Evolutionary conservation across 192 early-diverging fungal species (phyloP), one percentile per base, ranked within the genome.

Genomic region (Cetraspora pellucida): DNA sequence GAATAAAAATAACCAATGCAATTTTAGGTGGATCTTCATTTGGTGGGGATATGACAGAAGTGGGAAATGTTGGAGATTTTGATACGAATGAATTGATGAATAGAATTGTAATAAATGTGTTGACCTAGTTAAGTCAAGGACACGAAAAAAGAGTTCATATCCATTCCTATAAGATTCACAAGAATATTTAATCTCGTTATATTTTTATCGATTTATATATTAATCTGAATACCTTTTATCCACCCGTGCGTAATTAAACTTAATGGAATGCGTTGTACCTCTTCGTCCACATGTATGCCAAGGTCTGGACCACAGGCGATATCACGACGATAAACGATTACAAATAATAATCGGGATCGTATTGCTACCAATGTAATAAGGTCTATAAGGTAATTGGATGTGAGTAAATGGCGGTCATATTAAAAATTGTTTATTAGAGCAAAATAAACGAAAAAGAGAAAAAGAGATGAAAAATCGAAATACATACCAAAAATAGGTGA

Each of bases 161-260:
- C 96, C 77, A 95, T 87, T 7, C 90, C 86, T 87, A 58, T 10
- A 46, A 17, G 60, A 16, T 16, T 63, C 23, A 3, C 1, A 2
- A 37, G 7, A 37, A 37, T 37, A 37, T 37, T 37, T 37, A 2
- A 1, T 37, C 7, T 7, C 1, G 37, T 2, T 7, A 37, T 6
- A 37, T 1, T 37, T 37, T 6, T 37, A 6, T 37, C 37, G 37
- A 37, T 37, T 37, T 37, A 37, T 37, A 21, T 45, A 44, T 63
- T 77, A 23, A 46, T 11, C 17, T 23, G 77, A 31, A 65, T 61
- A 89, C 91, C 96, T 79, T 91, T 95, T 46, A 94, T 84, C 96
- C 96, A 99, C 0, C 97, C 97, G 74, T 95, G 92, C 2, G 95
- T 98, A 81, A 98, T 99, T 47, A 99, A 88, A 10, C 98, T 88